Evolutionary conservation across 1,139 yeast genomes (phyloP).

Genomic region (Kodamaea suecica): DNA sequence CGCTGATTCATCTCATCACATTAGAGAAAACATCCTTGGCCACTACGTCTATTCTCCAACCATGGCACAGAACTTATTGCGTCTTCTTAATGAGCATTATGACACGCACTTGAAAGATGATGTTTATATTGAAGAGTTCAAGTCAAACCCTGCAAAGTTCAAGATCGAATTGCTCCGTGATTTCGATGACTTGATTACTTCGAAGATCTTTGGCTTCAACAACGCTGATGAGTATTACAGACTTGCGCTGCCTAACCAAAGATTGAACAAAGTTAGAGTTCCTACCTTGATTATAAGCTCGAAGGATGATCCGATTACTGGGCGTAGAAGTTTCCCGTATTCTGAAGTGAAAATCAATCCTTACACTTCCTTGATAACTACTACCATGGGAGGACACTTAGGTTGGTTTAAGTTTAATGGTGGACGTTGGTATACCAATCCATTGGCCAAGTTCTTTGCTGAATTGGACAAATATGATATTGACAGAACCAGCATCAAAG

Average conservation of each 20-base stretch:
- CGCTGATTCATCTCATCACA: conserved; percentile 44
- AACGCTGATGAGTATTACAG: conserved; percentile 72
- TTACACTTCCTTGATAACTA: conserved; percentile 59
- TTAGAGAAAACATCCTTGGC: conserved; percentile 43
- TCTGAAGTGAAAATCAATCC: conserved; percentile 66
- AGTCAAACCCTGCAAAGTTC: conserved; percentile 32
- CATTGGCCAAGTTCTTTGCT: conserved; percentile 34
- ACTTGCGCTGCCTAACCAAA: conserved; percentile 60
- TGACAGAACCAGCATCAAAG: conserved; percentile 13
- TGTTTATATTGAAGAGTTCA: conserved; percentile 28
- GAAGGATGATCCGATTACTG: conserved; percentile 58
- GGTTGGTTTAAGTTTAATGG: conserved; percentile 55
- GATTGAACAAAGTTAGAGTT: conserved; percentile 48
- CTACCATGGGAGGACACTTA: conserved; percentile 84
- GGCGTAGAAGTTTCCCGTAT: conserved; percentile 53
- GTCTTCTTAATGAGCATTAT: conserved; percentile 43
- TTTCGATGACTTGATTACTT: conserved; percentile 73
- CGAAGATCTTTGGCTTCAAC: conserved; percentile 69
- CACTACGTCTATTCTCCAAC: conserved; percentile 50
- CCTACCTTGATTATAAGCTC: conserved; percentile 52
- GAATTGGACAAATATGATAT: conserved; percentile 31
- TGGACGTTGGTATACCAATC: conserved; percentile 52
- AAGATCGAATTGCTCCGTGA: conserved; percentile 38
- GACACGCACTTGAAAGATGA: conserved; percentile 29
- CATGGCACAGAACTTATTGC: conserved; percentile 48